These are phyloP conservation scores for Dalbergia oliveri DNA, from an alignment of 306 rosid genomes.

Conservation along the genomic window DNA sequence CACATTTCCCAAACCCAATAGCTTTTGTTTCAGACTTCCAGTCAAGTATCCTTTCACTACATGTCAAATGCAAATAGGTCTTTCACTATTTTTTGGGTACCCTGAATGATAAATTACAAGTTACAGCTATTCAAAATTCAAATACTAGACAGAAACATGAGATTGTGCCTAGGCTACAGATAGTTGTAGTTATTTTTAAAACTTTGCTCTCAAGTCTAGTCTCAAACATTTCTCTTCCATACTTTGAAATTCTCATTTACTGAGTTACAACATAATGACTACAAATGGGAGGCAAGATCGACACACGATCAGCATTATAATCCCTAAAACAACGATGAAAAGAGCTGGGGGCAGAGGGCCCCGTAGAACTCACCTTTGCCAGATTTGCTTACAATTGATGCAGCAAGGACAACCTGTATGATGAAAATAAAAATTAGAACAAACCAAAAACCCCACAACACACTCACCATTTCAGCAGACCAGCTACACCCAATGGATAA, in stretches of 20 bases:
- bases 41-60: not conserved
- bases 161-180: not conserved
- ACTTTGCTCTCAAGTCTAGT: not conserved
- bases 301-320: not conserved
- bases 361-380: constrained; percentile 80
- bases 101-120: not conserved
- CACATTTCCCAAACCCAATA: not conserved
- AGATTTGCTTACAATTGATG: constrained; percentile 85
- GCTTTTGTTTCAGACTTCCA: constrained; percentile 11
- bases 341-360: not conserved
- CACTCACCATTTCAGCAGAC: not conserved
- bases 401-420: constrained; percentile 90
- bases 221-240: not conserved
- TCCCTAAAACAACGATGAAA: not conserved
- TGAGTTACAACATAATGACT: not conserved
- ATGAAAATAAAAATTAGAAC: constrained; percentile 38
- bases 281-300: constrained; percentile 2
- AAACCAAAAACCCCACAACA: not conserved
- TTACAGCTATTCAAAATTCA: not conserved
- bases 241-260: not conserved
- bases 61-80: not conserved
- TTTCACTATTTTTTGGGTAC: not conserved
- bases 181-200: not conserved
- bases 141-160: not conserved
- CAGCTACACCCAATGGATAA: not conserved